Conservation (phyloP, 2,329 filamentous ascomycete species). For the Triangularia verruculosa region DNA sequence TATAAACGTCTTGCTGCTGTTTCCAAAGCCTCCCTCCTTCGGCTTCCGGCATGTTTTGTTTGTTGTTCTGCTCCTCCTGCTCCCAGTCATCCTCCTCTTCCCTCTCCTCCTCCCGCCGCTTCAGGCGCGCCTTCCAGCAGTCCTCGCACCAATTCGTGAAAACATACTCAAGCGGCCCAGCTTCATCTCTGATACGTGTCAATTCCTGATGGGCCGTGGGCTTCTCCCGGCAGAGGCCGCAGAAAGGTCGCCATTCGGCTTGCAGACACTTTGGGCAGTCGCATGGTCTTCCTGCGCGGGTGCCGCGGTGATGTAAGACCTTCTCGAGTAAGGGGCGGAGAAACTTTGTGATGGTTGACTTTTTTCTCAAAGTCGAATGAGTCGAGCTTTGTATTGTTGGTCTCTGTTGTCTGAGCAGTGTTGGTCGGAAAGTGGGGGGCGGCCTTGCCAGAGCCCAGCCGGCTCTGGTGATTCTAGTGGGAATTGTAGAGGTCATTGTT, state of each 20-base stretch:
- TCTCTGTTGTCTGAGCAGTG: not conserved
- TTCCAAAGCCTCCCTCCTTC: not conserved
- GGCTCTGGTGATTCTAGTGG: not conserved
- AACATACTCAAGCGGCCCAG: not conserved
- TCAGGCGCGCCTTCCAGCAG: not conserved
- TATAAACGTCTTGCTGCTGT: too few species aligned
- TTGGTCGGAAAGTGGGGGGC: not conserved
- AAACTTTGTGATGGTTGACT: not conserved
- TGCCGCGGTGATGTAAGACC: not conserved
- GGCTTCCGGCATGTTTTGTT: not conserved
- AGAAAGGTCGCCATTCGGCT: not conserved
- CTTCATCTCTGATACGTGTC: not conserved
- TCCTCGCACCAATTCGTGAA: not conserved
- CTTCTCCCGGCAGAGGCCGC: not conserved
- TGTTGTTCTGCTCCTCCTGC: too few species aligned
- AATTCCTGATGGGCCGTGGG: not conserved
- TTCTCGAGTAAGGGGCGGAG: not conserved
- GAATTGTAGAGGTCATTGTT: not conserved
- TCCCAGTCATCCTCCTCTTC: too few species aligned
- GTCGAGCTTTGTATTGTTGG: not conserved
- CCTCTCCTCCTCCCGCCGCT: too few species aligned
- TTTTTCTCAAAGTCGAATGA: too few species aligned
- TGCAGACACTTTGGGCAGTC: not conserved
- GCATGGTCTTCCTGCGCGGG: not conserved
- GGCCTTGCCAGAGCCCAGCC: not conserved